Base-by-base conservation (phyloP, 495 filamentous ascomycete genomes). In the Podospora pseudopauciseta region DNA sequence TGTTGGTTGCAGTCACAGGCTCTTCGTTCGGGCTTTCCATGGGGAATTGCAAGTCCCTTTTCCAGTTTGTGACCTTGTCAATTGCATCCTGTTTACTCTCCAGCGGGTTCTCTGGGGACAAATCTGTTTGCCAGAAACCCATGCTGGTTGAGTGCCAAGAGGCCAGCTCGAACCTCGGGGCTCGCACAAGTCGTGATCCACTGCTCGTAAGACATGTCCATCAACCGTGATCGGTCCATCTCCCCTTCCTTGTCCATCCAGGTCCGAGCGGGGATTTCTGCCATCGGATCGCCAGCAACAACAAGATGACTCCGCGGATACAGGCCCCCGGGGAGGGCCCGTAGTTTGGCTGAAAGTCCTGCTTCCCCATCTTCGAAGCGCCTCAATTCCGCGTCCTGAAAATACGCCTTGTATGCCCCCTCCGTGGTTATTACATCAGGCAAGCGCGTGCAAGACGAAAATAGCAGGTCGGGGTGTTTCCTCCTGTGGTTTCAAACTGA, bases 201-300 rank as follows among this genome's bases (percentile, higher is more conserved):
- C 60, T 34, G 4, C 6, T 63, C 26, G 20, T 28, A 63, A 11
- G 60, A 39, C 60, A 28, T 63, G 15, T 44, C 7, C 15, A 63
- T 4, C 30, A 63, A 16, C 30, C 19, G 20, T 18, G 5, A 4
- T 20, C 60, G 60, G 34, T 44, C 15, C 60, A 63, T 3, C 30
- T 63, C 34, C 7, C 20, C 60, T 18, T 63, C 20, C 60, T 63
- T 5, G 32, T 63, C 60, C 2, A 63, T 63, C 60, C 60, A 63
- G 13, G 30, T 63, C 3, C 30, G 15, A 11, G 30, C 60, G 15
- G 30, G 3, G 11, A 63, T 63, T 20, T 63, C 60, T 18, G 4
- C 26, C 20, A 44, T 63, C 15, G 30, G 60, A 0, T 63, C 60
- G 30, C 6, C 30, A 19, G 30, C 30, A 34, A 63, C 19, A 4